Evolutionary conservation across 495 filamentous ascomycete genomes (phyloP), one percentile per base, ranked within the genome.

Genomic region (Penicillium diatomitis): DNA sequence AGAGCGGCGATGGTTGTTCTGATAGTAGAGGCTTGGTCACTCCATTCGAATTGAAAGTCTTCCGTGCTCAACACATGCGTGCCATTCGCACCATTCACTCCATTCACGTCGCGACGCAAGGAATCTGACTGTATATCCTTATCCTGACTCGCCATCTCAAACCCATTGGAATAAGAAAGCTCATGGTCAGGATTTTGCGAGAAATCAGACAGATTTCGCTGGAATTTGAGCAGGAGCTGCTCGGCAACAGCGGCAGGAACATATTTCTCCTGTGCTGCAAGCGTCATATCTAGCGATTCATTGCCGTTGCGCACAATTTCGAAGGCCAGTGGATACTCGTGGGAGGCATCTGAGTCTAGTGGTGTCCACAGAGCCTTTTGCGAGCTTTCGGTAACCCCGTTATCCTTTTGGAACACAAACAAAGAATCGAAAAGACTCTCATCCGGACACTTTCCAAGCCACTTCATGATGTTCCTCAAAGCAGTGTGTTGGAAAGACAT

Each of bases 301-400:
- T 74, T 67, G 6, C 51, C 44, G 4, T 51, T 61, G 46, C 84
- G 67, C 12, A 78, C 77, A 9, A 83, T 74, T 49, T 95, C 89
- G 54, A 95, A 68, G 0, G 88, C 84, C 27, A 90, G 62, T 0
- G 87, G 80, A 56, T 90, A 94, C 50, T 80, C 60, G 47, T 73
- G 69, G 55, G 87, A 82, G 10, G 81, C 64, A 6, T 65, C 62
- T 0, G 71, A 70, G 12, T 80, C 74, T 6, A 80, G 32, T 7
- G 74, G 57, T 1, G 59, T 67, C 83, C 86, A 89, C 2, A 86
- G 55, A 2, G 63, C 8, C n/a, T 54, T 4, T 46, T 50, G 35
- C 54, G 51, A 5, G 61, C 59, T 38, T 2, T 38, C 54, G 7
- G 30, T 44, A 38, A 46, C 31, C 53, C 48, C 4, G 28, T 36